A percentile compares a stretch with the other conserved stretches of the same genome.
Conservation (phyloP, 257 asterid species). For the Ballota nigra region DNA sequence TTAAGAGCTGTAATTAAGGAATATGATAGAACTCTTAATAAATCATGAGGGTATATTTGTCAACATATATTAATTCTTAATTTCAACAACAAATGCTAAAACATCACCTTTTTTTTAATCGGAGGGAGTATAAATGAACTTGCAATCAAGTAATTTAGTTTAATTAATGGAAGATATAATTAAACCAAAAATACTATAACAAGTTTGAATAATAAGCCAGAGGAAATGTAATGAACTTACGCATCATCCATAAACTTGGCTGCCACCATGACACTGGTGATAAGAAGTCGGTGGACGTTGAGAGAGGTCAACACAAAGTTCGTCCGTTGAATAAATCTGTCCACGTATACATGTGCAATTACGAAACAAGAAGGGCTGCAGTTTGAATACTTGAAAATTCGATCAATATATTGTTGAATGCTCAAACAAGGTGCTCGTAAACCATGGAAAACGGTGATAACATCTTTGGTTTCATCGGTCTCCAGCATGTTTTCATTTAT, state of each 20-base stretch:
- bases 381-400: constrained; percentile 76
- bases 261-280: constrained; percentile 90
- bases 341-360: constrained; percentile 73
- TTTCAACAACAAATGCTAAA: no score
- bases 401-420: constrained; percentile 70
- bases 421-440: constrained; percentile 64
- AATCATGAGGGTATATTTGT: no score
- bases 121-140: background rate
- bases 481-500: constrained; percentile 56
- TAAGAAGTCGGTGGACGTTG: constrained; percentile 78
- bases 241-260: constrained; percentile 91
- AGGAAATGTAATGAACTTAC: constrained; percentile 45
- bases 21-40: no score
- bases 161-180: background rate
- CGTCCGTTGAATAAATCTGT: constrained; percentile 60
- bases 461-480: constrained; percentile 40
- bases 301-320: constrained; percentile 54
- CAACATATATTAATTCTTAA: no score
- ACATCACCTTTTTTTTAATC: no score
- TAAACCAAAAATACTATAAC: background rate
- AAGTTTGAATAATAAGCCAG: background rate
- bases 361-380: constrained; percentile 91
- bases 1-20: no score
- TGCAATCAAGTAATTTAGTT: background rate
- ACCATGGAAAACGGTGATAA: constrained; percentile 64